Evolutionary conservation across 129 eudicot species (phyloP), one percentile per base, ranked within the genome.

Genomic region (Flaveria bidentis): DNA sequence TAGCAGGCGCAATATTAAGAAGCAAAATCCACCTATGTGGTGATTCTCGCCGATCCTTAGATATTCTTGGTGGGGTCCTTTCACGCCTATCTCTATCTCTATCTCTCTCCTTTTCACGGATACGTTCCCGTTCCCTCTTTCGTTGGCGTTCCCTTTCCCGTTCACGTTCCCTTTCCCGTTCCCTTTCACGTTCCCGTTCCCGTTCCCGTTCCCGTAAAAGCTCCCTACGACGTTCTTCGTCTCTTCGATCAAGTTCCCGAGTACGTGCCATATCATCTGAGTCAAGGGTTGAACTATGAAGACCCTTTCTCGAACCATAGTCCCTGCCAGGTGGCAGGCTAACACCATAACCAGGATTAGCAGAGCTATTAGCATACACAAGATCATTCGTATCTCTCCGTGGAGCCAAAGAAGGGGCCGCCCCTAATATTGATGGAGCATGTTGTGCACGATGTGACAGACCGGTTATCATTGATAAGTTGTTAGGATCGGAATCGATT

Each of bases 321-420:
- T 94, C 97, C 83, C 99, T 91, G 46, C 99, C 99, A 63, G 98
- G 97, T 72, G 99, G 99, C 74, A 91, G 84, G 82, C 99, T 94
- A 42, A 94, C 99, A 71, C 99, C 97, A 80, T 94, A 94, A 69
- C 97, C 97, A 79, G 98, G 88, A 80, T 88, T 91, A 78, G 87
- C 76, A 82, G 97, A 83, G 71, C 80, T 74, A 82, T 84, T 96
- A 79, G 86, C 79, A 83, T 89, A 89, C 52, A 83, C 67, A 69
- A 82, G 90, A 80, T 91, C 93, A 25, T 91, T 92, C 61, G 86
- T 50, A 1, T 74, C 86, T 83, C 91, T 79, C 55, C 72, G 87
- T 26, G 96, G 93, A 17, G 87, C 98, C 0, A 36, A 12, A 36
- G 69, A 9, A 4, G 69, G 69, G 46, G 69, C 69, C 15, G 93